A percentile compares a stretch with the other conserved stretches of the same genome.
phyloP scores from a whole-genome alignment of 2,329 filamentous ascomycete species.

The Neonectria punicea region DNA sequence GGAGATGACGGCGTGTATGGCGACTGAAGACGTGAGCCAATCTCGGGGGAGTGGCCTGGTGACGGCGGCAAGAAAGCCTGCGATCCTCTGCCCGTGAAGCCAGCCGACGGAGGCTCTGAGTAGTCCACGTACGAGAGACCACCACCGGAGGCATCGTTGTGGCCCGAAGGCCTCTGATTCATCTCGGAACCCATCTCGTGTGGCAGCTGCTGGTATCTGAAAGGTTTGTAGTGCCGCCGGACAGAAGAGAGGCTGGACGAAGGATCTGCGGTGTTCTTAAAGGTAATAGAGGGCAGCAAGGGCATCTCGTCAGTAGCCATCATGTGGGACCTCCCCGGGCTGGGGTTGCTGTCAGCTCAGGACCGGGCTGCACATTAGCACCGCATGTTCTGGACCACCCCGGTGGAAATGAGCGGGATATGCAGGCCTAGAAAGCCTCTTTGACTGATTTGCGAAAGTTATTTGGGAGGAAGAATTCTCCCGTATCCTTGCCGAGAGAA shows the following conservation, averaged over 20 bases:
- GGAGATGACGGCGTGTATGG: slow-evolving; percentile 10
- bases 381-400: too few relatives aligned
- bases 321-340: too few relatives aligned
- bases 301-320: not conserved
- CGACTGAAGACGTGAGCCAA: slow-evolving; percentile 5
- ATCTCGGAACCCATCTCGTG: not conserved
- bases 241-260: not conserved
- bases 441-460: not conserved
- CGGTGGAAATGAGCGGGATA: not conserved
- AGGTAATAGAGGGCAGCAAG: not conserved
- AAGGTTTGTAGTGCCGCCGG: not conserved
- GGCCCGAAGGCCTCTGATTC: not conserved
- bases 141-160: not conserved
- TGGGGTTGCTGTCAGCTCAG: not conserved
- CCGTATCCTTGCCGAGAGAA: not conserved
- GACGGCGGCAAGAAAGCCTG: slow-evolving; percentile 3
- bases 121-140: not conserved
- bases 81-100: not conserved
- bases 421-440: not conserved
- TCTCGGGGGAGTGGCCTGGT: slow-evolving; percentile 4
- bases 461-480: not conserved
- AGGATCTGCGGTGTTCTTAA: not conserved
- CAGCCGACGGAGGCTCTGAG: slow-evolving; percentile 3
- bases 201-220: not conserved
- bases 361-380: not conserved